Conservation (phyloP, 306 rosid species). For the Delonix regia region DNA sequence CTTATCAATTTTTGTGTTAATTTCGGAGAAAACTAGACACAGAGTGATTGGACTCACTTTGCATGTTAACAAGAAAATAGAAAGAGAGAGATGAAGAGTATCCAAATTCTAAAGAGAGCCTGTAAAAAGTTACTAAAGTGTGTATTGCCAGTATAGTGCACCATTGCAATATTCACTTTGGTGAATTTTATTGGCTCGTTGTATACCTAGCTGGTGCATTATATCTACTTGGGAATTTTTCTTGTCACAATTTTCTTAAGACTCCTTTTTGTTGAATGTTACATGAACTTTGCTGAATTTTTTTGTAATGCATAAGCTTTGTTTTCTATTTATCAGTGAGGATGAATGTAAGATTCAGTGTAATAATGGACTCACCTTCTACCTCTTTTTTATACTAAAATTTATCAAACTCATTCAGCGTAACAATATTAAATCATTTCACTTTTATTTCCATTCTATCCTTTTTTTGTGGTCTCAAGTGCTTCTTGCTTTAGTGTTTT, state of each 20-base stretch:
- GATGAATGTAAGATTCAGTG: background rate
- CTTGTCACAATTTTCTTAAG: background rate
- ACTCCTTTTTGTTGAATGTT: background rate
- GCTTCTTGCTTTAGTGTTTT: no score
- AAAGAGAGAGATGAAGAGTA: no score
- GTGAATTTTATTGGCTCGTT: background rate
- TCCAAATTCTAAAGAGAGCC: no score
- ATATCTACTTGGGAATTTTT: background rate
- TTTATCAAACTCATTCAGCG: no score
- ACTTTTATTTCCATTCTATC: no score
- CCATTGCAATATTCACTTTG: background rate
- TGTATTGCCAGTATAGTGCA: background rate
- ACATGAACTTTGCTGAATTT: background rate
- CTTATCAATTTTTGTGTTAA: no score
- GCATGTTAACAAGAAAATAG: no score
- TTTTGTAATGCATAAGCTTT: background rate
- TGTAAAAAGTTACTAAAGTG: background rate
- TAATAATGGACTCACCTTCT: background rate
- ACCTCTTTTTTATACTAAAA: background rate
- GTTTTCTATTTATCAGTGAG: background rate
- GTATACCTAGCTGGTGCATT: background rate
- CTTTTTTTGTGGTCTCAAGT: no score
- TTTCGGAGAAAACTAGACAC: no score
- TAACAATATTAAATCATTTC: no score
- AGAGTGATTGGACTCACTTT: no score